Evolutionary conservation across 2,329 filamentous ascomycete species (phyloP), one percentile per base, ranked within the genome.

Genomic region (Thelonectria blattea): DNA sequence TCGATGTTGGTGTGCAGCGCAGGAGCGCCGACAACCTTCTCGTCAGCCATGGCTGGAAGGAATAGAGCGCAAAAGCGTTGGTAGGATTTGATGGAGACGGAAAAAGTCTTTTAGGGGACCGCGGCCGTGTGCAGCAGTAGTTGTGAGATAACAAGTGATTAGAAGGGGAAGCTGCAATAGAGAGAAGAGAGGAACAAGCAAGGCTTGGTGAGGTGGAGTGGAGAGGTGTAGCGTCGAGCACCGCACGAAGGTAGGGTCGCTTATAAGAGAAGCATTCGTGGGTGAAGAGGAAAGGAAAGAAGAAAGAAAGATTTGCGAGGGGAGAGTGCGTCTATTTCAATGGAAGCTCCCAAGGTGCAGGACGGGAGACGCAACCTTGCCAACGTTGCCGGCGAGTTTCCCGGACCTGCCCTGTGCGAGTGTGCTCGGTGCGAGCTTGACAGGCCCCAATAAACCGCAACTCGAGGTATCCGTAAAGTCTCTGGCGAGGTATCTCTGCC

Each of bases 1-100:
- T 88, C 86, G 71, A 89, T 88, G 75, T 83, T 83, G 73, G 86
- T 88, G 72, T 86, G 81, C 69, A 89, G 79, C 77, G 84, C 84
- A 70, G 85, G 85, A 66, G 82, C 80, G 74, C 77, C 79, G 76
- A 77, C 74, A 68, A 75, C 73, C 72, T 81, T 81, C 72, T 80
- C 76, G 74, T 87, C 85, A 71, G 84, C 84, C 85, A 87, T 87
- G 48, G 61, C 56, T 55, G 60, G 54, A 43, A 65, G 58, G 57
- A 48, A 49, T 64, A 55, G 48, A 62, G 61, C 66, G 61, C 63
- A 58, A 57, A 41, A 51, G 52, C 61, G 61, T 61, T 62, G 52
- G 37, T 63, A 65, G 60, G 41, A 63, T 54, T 52, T 43, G 61
- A 66, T 37, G 62, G 57, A 66, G 63, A 57, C 56, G 52, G 12